Conservation (phyloP, 305 asterid species). For the Fraxinus platypoda region DNA sequence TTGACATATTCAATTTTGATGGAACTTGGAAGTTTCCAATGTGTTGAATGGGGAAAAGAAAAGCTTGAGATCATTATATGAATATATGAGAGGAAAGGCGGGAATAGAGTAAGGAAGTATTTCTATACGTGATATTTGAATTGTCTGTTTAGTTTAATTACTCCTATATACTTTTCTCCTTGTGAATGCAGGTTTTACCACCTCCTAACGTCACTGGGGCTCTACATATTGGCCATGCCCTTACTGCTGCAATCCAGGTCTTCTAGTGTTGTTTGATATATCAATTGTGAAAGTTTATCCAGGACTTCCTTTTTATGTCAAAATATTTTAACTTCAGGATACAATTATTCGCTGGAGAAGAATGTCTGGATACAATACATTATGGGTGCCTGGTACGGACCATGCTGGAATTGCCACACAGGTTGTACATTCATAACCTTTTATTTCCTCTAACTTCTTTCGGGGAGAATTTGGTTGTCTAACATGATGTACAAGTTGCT, state of each 20-base stretch:
- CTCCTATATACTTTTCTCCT: constrained; percentile 13
- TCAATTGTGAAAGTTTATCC: constrained; percentile 2
- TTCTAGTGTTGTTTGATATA: constrained; percentile 13
- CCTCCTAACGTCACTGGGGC: constrained; percentile 98
- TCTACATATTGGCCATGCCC: constrained; percentile 95
- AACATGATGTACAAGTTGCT: background rate
- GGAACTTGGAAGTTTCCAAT: background rate
- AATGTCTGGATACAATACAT: constrained; percentile 91
- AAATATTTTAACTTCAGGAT: constrained; percentile 51
- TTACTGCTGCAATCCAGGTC: constrained; percentile 94
- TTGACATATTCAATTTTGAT: background rate
- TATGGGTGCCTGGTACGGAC: constrained; percentile 98
- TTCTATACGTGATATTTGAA: background rate
- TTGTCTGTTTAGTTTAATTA: constrained; percentile 1
- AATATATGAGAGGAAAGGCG: constrained; percentile 2
- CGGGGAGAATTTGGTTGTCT: constrained; percentile 5
- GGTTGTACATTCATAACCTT: constrained; percentile 38
- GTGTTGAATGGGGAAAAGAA: background rate
- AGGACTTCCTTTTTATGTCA: constrained; percentile 17
- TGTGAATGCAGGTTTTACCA: constrained; percentile 67
- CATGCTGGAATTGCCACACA: constrained; percentile 99
- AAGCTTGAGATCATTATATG: background rate
- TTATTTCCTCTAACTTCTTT: background rate
- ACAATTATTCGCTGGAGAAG: constrained; percentile 92
- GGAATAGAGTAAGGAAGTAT: background rate